Evolutionary conservation across 257 asterid species (phyloP).

Genomic region (Solanum sejunctum): DNA sequence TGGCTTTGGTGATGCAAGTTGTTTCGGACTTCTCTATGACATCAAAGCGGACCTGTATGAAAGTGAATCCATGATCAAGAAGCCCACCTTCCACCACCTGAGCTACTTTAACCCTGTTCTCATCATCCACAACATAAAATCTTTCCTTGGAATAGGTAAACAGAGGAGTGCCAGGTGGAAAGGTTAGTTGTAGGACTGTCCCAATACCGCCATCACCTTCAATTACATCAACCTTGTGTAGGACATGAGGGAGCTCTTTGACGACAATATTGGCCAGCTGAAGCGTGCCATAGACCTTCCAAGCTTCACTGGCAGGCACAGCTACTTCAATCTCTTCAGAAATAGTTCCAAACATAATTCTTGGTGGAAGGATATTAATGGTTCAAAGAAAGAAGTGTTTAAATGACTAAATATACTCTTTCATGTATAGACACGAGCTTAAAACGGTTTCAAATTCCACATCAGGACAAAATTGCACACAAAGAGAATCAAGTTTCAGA

Average conservation of each 20-base stretch:
- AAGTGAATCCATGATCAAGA: conserved; percentile 37
- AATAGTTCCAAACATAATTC: conserved; percentile 26
- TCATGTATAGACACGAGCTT: neutral
- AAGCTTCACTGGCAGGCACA: conserved; percentile 43
- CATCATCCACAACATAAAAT: conserved; percentile 45
- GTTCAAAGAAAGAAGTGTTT: neutral
- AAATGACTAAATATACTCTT: neutral
- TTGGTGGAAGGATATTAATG: neutral
- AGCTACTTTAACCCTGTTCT: conserved; percentile 31
- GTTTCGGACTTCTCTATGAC: conserved; percentile 26
- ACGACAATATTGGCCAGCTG: conserved; percentile 12
- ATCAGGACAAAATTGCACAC: neutral
- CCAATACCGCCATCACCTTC: conserved; percentile 56
- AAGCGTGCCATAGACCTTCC: conserved; percentile 48
- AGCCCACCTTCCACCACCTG: conserved; percentile 55
- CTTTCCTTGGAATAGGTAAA: conserved; percentile 36
- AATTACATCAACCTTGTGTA: conserved; percentile 23
- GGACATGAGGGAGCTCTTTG: conserved; percentile 18
- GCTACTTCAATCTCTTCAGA: conserved; percentile 27
- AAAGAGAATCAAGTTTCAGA: neutral
- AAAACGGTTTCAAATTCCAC: neutral
- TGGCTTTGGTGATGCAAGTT: conserved; percentile 33
- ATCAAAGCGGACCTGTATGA: conserved; percentile 30
- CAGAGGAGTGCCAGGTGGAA: conserved; percentile 25
- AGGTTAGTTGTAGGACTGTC: conserved; percentile 30